Base-by-base conservation (phyloP, 306 rosid species). In the Inga oerstediana region DNA sequence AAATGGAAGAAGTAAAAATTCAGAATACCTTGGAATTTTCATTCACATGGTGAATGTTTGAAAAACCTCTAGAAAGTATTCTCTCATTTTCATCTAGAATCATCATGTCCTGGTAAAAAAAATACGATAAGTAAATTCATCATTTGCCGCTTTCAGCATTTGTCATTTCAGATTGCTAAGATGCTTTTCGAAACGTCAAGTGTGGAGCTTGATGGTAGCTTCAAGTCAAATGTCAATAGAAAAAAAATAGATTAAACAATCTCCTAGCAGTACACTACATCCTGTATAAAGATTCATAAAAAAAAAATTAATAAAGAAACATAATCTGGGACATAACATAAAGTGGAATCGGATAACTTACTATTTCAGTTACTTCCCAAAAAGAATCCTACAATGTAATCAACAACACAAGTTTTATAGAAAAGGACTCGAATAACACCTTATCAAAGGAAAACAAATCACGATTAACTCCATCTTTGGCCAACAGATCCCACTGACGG, bases 401-500 rank as follows among this genome's bases (percentile, higher is more conserved):
- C 81, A 81, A 30, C 79, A 54, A 27, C 24, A 80, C 43, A 82
- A 76, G 30, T 43, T 54, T n/a, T 3, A 67, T 20, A 77, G 35
- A 45, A 82, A 84, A 45, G 73, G 39, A 86, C 49, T 19, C 48
- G 80, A 65, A 43, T 62, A 56, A 69, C 59, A 93, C 98, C 98
- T 93, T 91, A 79, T 96, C 99, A 41, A 96, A 96, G 43, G 84
- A 67, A 83, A 85, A 90, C 83, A 96, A 86, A 81, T 90, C 84
- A 61, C 68, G 82, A 83, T 92, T 85, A 75, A 93, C 64, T 78
- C 91, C 94, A 77, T 88, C 88, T 16, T 87, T 86, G 27, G 58
- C 90, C 84, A 90, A 80, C 77, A 96, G 94, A 86, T 93, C 94
- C 99, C 99, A 96, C 72, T 75, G 86, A 64, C 99, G 96, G 56